Evolutionary conservation across 2,329 filamentous ascomycete species (phyloP), one percentile per base, ranked within the genome.

Genomic region (Fusarium coicis): DNA sequence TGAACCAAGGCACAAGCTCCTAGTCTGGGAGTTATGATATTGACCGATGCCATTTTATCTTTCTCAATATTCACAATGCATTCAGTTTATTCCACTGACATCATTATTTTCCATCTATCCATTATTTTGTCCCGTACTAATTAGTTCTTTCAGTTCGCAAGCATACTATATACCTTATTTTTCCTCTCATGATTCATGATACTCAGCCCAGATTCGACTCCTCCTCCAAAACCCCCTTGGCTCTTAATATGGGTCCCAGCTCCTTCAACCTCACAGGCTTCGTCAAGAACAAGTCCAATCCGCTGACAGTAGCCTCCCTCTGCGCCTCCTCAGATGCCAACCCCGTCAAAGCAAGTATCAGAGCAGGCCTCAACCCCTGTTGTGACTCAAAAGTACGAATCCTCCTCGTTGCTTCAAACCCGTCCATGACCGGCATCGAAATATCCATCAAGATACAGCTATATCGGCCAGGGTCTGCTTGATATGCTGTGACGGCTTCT

Each of bases 361-460:
- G 80, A 4, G 83, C 83, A 1, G 84, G 84, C 1, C 79, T 68
- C 0, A 87, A 74, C 1, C 81, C 79, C 10, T 82, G 76, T 1
- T 85, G 80, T 7, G 81, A 79, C 74, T 90, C 88, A 39, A 86
- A 81, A 2, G 83, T 81, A 2, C 88, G 83, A 19, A 89, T 88
- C n/a, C 81, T 80, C 2, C 84, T 79, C 3, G 87, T 88, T 0
- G 85, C 84, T 21, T 85, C 85, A 6, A 88, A 83, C 0, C 87
- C 87, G 67, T 90, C 85, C 75, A 90, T 86, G 6, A 89, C 79
- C 0, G 88, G 88, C 88, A 90, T 90, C 60, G 84, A 88, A 4
- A 89, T 85, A 70, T 90, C 88, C 75, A 84, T 85, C 9, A 85
- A 69, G 1, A 85, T 68, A 55, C 79, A 81, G 2, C 64, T 66